phyloP scores from a whole-genome alignment of 164 flowering plant genomes.

The Echeveria elegans region DNA sequence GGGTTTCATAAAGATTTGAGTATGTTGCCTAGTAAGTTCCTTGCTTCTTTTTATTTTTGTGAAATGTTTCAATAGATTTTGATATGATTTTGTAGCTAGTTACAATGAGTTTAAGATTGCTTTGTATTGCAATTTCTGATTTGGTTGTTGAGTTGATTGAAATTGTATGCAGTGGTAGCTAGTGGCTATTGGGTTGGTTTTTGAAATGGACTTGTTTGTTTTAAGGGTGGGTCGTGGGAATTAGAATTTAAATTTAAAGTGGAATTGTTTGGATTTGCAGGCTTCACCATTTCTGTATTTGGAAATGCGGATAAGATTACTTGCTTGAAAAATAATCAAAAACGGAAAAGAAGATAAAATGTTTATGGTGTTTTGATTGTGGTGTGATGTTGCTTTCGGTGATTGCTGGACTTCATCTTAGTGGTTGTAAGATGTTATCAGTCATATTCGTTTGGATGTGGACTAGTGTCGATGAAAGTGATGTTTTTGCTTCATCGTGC shows the following conservation, averaged over 20 bases:
- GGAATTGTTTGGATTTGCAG: neutral
- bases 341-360: neutral
- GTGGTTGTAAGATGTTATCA: neutral
- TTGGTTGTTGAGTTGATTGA: neutral
- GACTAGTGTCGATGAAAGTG: neutral
- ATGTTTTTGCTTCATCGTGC: neutral
- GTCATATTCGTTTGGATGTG: neutral
- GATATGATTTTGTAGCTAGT: neutral
- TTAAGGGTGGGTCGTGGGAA: neutral
- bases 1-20: conserved; percentile 38
- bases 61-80: neutral
- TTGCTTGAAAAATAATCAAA: neutral
- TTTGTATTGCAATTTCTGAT: neutral
- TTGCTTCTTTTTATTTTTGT: neutral
- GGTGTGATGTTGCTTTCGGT: neutral
- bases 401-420: neutral
- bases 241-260: neutral
- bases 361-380: neutral
- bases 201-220: neutral
- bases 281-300: neutral
- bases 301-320: neutral
- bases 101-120: neutral
- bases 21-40: conserved; percentile 44
- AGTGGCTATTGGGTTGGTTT: neutral
- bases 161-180: neutral